Evolutionary conservation across 768 basidiomycete genomes (phyloP).

Genomic region (Naematelia aurantialba): DNA sequence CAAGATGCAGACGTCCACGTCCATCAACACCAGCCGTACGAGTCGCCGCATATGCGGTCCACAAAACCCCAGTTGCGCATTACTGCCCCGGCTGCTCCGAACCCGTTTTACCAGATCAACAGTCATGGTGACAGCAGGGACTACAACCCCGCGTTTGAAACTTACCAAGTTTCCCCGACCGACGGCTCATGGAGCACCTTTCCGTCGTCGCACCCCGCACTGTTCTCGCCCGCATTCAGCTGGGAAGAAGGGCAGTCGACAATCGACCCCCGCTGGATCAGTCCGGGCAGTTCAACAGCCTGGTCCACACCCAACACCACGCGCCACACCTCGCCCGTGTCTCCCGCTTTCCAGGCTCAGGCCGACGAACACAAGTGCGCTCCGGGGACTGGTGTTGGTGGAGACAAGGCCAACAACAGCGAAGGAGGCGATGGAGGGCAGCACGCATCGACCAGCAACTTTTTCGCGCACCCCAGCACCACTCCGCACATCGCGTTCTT

Average conservation of each 20-base stretch:
- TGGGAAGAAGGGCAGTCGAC: conserved; percentile 8
- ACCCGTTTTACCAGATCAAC: conserved; percentile 4
- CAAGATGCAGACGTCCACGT: background rate
- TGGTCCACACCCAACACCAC: conserved; percentile 8
- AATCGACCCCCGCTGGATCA: conserved; percentile 16
- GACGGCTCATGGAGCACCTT: background rate
- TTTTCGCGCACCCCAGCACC: too few species aligned
- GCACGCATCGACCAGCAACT: background rate
- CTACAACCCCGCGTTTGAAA: background rate
- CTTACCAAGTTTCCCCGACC: background rate
- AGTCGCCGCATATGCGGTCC: background rate
- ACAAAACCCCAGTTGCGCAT: conserved; percentile 8
- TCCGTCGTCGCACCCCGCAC: background rate
- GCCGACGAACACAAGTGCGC: background rate
- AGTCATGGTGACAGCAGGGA: background rate
- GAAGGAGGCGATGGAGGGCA: background rate
- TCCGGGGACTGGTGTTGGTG: too few species aligned
- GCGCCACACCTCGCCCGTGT: background rate
- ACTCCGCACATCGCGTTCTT: background rate
- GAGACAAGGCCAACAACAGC: background rate
- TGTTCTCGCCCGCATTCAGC: conserved; percentile 6
- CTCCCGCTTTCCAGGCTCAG: background rate
- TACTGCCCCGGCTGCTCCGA: conserved; percentile 20
- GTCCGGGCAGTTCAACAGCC: background rate
- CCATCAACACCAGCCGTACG: background rate